Evolutionary conservation across 352 stramenopile genomes (phyloP).

Genomic region (Bremia lactucae): DNA sequence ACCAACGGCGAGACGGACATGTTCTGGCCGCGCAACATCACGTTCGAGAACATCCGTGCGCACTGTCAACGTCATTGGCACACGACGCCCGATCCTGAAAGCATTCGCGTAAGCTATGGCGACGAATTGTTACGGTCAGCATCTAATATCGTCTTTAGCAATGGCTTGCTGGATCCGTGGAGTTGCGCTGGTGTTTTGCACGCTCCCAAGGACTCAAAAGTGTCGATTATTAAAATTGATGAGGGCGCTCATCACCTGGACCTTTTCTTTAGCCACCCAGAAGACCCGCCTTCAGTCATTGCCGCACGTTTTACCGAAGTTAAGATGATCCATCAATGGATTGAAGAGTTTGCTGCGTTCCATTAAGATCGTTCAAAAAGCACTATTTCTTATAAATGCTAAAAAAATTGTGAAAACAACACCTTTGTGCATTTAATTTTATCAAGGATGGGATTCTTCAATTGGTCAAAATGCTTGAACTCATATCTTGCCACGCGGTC

Average conservation of each 20-base stretch:
- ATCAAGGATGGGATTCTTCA: no score
- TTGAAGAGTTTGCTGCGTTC: slow-evolving; percentile 52
- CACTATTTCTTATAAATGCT: no score
- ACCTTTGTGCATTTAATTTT: no score
- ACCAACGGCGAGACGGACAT: slow-evolving; percentile 87
- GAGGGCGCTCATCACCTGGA: slow-evolving; percentile 87
- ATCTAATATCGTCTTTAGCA: slow-evolving; percentile 94
- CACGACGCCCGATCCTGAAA: slow-evolving; percentile 58
- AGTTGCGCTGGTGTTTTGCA: slow-evolving; percentile 76
- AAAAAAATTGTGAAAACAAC: no score
- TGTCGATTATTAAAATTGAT: slow-evolving; percentile 58
- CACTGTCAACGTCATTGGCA: slow-evolving; percentile 63
- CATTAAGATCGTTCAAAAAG: slow-evolving; percentile 16
- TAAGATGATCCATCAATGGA: slow-evolving; percentile 75
- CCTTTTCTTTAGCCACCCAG: slow-evolving; percentile 85
- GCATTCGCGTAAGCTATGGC: slow-evolving; percentile 69
- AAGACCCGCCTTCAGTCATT: slow-evolving; percentile 76
- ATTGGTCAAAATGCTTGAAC: slow-evolving; percentile 2
- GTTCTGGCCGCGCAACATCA: slow-evolving; percentile 80
- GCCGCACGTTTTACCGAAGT: slow-evolving; percentile 66
- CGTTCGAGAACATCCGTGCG: slow-evolving; percentile 37
- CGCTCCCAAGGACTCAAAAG: slow-evolving; percentile 36
- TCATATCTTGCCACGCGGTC: slow-evolving; percentile 18
- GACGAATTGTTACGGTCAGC: slow-evolving; percentile 39
- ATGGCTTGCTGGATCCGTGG: slow-evolving; percentile 91